phyloP scores from a whole-genome alignment of 805 yeast species.

The Hyphopichia homilentoma region DNA sequence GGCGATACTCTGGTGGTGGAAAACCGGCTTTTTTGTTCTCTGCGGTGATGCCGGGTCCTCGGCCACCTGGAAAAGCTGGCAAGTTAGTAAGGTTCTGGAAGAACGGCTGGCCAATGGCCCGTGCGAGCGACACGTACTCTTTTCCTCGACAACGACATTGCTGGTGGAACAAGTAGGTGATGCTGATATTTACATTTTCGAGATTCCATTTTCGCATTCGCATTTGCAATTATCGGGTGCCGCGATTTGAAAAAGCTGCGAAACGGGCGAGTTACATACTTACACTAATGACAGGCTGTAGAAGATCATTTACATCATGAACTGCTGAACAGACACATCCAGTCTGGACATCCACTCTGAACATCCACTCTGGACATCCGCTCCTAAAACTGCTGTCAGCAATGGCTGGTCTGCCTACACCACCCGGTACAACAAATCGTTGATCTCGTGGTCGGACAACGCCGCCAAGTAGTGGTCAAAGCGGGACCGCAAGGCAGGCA shows the following conservation, averaged over 20 bases:
- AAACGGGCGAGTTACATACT: too few relatives aligned
- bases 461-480: conserved; percentile 14
- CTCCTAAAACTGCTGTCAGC: not conserved
- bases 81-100: not conserved
- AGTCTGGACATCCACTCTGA: too few relatives aligned
- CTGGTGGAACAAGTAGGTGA: too few relatives aligned
- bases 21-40: conserved; percentile 7
- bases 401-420: conserved; percentile 9
- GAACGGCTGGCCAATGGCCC: conserved; percentile 1
- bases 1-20: conserved; percentile 15
- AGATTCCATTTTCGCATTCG: too few relatives aligned
- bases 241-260: too few relatives aligned
- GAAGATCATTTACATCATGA: too few relatives aligned
- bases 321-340: too few relatives aligned
- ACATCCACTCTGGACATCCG: too few relatives aligned
- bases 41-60: conserved; percentile 3
- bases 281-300: too few relatives aligned
- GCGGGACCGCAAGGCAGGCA: conserved; percentile 14
- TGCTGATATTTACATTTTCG: too few relatives aligned
- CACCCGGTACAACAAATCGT: conserved; percentile 24
- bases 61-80: conserved; percentile 4
- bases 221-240: too few relatives aligned
- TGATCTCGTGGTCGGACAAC: conserved; percentile 17
- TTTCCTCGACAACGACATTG: conserved; percentile 23
- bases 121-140: conserved; percentile 17